Base-by-base conservation (phyloP, 495 filamentous ascomycete genomes). In the Penicillium canescens region DNA sequence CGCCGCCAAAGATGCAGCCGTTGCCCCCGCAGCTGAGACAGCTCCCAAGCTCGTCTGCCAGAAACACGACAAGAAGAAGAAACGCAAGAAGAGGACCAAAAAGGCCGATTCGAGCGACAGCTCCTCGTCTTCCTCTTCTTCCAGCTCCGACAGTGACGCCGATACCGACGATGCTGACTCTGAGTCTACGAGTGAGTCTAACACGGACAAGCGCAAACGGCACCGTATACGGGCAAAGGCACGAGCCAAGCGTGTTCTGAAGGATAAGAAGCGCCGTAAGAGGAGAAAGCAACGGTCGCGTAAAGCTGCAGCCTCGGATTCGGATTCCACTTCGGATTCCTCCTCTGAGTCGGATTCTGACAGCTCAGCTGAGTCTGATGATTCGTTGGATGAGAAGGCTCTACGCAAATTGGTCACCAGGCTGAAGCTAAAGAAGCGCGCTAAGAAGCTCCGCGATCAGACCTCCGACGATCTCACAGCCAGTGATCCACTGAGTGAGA, bases 371-470 rank as follows among this genome's bases (percentile, higher is more conserved):
- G 64, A 63, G 2, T 67, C 52, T 0, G 66, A 70, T 40, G 56
- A 24, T 37, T 65, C 39, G 57, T 16, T 61, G 20, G 63, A 72
- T 45, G 72, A 76, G 54, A 79, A 74, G 55, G 67, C 78, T 26
- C 53, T 72, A 14, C 75, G 75, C 56, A 78, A 78, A 53, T 60
- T 76, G 54, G 72, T 79, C 42, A 62, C 74, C n/a, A 81, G 76
- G 55, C 68, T 73, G 36, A 82, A 82, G 63, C 65, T 75, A 12
- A 78, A 70, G 39, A 70, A 68, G 13, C 74, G 74, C 47, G 66
- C 68, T 20, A 74, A 69, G 54, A 62, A 61, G 31, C 36, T 61
- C 34, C 61, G 63, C 8, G 62, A 65, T 35, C 63, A 62, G 26
- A 62, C 71, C 20, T 60, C 65, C 4, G 61, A 67, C 11, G 52